Percentiles rank a stretch among this genome's conserved stretches.
Evolutionary conservation across 1,284 basidiomycete genomes (phyloP).

Genomic region (Ustilago shanxiensis): DNA sequence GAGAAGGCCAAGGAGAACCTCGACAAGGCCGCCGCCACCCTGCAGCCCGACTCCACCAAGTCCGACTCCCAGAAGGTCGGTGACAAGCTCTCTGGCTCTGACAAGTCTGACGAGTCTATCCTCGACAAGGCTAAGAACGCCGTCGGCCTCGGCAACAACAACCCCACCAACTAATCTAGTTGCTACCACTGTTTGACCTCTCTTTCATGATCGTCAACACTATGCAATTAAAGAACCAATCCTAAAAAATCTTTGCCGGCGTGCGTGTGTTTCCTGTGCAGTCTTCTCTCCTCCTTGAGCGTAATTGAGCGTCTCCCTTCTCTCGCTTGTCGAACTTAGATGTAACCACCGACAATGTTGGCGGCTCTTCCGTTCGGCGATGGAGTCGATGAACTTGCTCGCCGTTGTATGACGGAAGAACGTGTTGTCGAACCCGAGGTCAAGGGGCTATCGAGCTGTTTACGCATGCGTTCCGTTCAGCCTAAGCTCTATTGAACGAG

Average conservation of each 20-base stretch:
- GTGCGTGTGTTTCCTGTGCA: too few relatives aligned
- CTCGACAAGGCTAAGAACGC: conserved; percentile 61
- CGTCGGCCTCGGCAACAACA: conserved; percentile 53
- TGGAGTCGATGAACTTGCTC: too few relatives aligned
- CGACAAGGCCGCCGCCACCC: conserved; percentile 62
- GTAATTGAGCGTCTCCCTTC: not conserved
- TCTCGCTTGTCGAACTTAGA: too few relatives aligned
- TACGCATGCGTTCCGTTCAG: not conserved
- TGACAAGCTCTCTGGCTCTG: conserved; percentile 73
- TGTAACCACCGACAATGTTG: too few relatives aligned
- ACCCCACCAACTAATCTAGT: conserved; percentile 16
- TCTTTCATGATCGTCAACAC: conserved; percentile 1
- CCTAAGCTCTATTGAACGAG: too few relatives aligned
- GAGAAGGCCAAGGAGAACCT: conserved; percentile 60
- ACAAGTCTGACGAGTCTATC: conserved; percentile 55
- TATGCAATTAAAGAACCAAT: conserved; percentile 33
- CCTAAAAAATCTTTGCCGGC: too few relatives aligned
- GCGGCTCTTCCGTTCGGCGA: too few relatives aligned
- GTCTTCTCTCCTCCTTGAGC: not conserved
- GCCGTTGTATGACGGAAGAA: too few relatives aligned
- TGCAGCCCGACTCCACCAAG: conserved; percentile 71
- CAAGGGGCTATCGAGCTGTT: too few relatives aligned
- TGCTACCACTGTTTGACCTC: not conserved
- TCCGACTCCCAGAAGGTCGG: conserved; percentile 71
- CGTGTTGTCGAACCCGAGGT: too few relatives aligned